These are phyloP conservation scores for Ustilago cynodontis DNA, from an alignment of 1,284 basidiomycete species.

Conservation along the genomic window DNA sequence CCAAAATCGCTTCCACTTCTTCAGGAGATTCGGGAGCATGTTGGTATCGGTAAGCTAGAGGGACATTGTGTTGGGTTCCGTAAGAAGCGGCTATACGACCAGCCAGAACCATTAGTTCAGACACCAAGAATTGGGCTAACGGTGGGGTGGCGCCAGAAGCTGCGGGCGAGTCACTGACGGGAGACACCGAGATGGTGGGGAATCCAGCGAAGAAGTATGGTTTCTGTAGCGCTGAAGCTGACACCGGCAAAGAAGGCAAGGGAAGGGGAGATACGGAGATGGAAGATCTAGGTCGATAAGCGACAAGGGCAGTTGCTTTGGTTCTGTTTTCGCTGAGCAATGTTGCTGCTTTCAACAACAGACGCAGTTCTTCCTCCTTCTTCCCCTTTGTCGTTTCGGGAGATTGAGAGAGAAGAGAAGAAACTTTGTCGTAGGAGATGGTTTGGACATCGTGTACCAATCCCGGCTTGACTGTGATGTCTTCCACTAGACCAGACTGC, in stretches of 20 bases:
- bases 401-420: constrained; percentile 18
- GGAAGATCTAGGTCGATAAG: not conserved
- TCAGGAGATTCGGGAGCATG: constrained; percentile 66
- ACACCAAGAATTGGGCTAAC: constrained; percentile 73
- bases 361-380: constrained; percentile 68
- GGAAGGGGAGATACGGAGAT: constrained; percentile 36
- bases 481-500: constrained; percentile 77
- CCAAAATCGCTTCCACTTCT: constrained; percentile 65
- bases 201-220: constrained; percentile 58
- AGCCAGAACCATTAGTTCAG: constrained; percentile 87
- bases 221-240: not conserved
- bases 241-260: constrained; percentile 16
- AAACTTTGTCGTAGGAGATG: constrained; percentile 80
- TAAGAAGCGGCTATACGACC: constrained; percentile 82
- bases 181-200: constrained; percentile 33
- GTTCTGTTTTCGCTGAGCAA: constrained; percentile 35
- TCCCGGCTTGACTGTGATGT: constrained; percentile 80
- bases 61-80: constrained; percentile 76
- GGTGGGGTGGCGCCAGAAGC: not conserved
- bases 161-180: not conserved
- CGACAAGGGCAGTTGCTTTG: constrained; percentile 6
- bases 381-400: not conserved
- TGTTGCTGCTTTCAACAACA: constrained; percentile 70
- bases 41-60: constrained; percentile 77
- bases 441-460: constrained; percentile 79